phyloP scores from a whole-genome alignment of 2,329 filamentous ascomycete genomes.

The Phaeoacremonium minimum region DNA sequence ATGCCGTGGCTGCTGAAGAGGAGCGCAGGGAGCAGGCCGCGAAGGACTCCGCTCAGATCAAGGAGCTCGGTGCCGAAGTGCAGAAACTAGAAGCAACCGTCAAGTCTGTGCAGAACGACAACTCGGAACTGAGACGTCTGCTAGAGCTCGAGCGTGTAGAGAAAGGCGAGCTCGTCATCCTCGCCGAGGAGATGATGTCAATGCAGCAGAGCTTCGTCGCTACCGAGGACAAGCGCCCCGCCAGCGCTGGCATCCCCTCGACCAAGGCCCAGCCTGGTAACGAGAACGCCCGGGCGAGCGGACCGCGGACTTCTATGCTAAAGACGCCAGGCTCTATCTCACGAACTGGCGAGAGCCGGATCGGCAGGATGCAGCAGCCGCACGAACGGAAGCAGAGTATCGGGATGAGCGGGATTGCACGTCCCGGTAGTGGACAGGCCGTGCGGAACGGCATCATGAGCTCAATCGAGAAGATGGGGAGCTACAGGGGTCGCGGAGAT shows the following conservation, averaged over 20 bases:
- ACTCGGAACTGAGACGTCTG: constrained; percentile 58
- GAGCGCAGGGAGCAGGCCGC: constrained; percentile 55
- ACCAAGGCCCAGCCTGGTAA: constrained; percentile 34
- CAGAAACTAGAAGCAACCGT: constrained; percentile 73
- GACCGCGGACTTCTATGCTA: too few relatives aligned
- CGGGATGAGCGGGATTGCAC: constrained; percentile 35
- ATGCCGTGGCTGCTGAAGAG: constrained; percentile 37
- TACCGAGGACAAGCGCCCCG: background rate
- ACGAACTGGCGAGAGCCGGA: constrained; percentile 40
- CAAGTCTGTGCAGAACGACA: constrained; percentile 64
- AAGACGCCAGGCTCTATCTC: constrained; percentile 54
- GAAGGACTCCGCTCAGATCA: constrained; percentile 62
- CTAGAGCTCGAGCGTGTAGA: constrained; percentile 74
- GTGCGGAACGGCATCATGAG: constrained; percentile 71
- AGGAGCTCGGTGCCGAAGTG: constrained; percentile 68
- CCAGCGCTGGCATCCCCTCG: constrained; percentile 12
- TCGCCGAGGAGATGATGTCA: constrained; percentile 79
- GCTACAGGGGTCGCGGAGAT: constrained; percentile 41
- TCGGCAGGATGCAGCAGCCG: constrained; percentile 31
- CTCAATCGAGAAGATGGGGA: constrained; percentile 85
- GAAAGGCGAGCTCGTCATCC: constrained; percentile 76
- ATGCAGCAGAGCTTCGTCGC: constrained; percentile 51
- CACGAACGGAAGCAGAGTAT: constrained; percentile 42
- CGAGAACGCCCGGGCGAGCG: constrained; percentile 47
- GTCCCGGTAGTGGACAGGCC: constrained; percentile 43